Percentiles rank a stretch among this genome's conserved stretches.
Evolutionary conservation across 352 stramenopile genomes (phyloP).

Genomic region (Aphanomyces invadans): DNA sequence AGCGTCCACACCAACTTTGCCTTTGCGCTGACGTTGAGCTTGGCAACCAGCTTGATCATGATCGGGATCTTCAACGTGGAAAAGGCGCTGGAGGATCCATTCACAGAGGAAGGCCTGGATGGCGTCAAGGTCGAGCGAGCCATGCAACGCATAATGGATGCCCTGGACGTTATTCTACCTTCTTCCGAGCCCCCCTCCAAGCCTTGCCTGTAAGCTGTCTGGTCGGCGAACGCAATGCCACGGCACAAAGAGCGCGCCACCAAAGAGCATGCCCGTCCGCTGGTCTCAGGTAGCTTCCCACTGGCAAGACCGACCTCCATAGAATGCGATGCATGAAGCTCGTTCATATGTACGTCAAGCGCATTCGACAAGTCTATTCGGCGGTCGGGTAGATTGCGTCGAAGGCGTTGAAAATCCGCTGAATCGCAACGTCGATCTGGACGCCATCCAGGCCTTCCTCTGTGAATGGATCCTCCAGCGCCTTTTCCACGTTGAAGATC

Average conservation of each 20-base stretch:
- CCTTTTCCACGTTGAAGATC: conserved; percentile 81
- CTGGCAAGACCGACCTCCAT: too few species aligned
- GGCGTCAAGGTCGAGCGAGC: conserved; percentile 19
- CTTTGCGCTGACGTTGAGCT: conserved; percentile 64
- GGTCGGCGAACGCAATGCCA: too few species aligned
- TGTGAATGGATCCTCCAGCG: conserved; percentile 78
- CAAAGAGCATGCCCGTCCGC: too few species aligned
- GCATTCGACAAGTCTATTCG: background rate
- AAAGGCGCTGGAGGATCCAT: conserved; percentile 75
- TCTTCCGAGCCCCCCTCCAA: background rate
- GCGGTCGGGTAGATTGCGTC: conserved; percentile 4
- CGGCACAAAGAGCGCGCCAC: too few species aligned
- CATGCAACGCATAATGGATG: conserved; percentile 11
- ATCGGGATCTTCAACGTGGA: conserved; percentile 84
- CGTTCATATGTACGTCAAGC: too few species aligned
- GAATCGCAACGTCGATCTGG: conserved; percentile 19
- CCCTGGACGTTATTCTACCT: conserved; percentile 12
- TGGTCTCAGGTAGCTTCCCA: too few species aligned
- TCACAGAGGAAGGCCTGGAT: conserved; percentile 33
- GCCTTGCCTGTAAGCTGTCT: too few species aligned
- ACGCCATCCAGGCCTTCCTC: conserved; percentile 27
- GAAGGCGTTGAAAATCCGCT: conserved; percentile 14
- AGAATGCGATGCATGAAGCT: too few species aligned
- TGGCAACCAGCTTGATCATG: conserved; percentile 76
- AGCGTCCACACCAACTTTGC: conserved; percentile 51